Percentiles rank a stretch among this genome's conserved stretches.
These are phyloP conservation scores for Zymoseptoria pseudotritici DNA, from an alignment of 2,329 filamentous ascomycete genomes.

Conservation along the genomic window DNA sequence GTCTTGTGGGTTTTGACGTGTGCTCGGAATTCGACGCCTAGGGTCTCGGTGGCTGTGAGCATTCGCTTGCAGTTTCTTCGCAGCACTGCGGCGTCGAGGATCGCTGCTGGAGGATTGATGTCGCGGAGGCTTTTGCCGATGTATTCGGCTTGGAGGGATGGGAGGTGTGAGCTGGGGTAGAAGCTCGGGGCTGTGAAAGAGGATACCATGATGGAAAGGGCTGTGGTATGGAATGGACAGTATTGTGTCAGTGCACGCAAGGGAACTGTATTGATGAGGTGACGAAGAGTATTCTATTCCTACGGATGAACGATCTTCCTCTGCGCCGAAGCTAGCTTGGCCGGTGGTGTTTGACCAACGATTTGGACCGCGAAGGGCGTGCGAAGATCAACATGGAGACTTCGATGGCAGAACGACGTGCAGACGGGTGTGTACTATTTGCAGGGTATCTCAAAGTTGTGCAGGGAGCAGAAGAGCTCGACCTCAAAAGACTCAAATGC, in stretches of 20 bases:
- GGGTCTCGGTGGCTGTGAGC: conserved; percentile 53
- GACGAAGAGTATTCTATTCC: neutral
- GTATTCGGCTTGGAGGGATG: conserved; percentile 36
- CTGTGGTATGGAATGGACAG: neutral
- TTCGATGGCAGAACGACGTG: neutral
- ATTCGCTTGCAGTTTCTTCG: conserved; percentile 63
- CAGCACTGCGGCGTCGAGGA: conserved; percentile 62
- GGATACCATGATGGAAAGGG: neutral
- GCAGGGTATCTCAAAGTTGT: too few relatives aligned
- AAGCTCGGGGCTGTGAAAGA: conserved; percentile 17
- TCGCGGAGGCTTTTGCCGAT: conserved; percentile 54
- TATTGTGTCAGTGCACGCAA: too few relatives aligned
- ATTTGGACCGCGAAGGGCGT: neutral
- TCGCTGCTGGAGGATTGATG: conserved; percentile 57
- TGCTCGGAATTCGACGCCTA: conserved; percentile 62
- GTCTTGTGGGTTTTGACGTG: conserved; percentile 86
- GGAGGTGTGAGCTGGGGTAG: conserved; percentile 27
- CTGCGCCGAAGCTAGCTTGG: neutral
- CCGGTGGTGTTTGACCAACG: neutral
- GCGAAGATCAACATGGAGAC: neutral
- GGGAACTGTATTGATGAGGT: too few relatives aligned
- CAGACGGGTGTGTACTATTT: neutral
- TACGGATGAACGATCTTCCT: neutral
- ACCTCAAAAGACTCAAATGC: too few relatives aligned
- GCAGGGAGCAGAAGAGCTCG: too few relatives aligned